A percentile compares a stretch with the other conserved stretches of the same genome.
phyloP scores from a whole-genome alignment of 345 rosid species.

The Citrus cavaleriei region DNA sequence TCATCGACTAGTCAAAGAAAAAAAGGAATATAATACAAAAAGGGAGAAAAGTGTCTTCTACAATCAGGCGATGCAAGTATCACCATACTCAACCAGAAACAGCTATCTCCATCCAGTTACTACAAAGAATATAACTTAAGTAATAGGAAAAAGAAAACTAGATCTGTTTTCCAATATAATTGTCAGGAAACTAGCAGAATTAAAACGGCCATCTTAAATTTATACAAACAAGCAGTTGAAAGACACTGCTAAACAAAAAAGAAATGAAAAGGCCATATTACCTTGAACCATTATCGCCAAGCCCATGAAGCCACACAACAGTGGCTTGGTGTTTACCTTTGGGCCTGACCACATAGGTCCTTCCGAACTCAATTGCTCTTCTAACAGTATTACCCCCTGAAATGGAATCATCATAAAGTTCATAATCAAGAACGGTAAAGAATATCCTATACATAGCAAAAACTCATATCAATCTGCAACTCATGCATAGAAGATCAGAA shows the following conservation, averaged over 20 bases:
- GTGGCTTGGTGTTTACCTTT: conserved; percentile 98
- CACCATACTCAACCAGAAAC: background rate
- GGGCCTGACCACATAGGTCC: conserved; percentile 90
- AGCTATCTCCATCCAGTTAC: background rate
- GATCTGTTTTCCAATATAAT: background rate
- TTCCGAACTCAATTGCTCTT: conserved; percentile 76
- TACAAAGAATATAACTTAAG: background rate
- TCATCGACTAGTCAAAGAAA: background rate
- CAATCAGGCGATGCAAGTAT: background rate
- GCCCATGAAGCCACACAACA: conserved; percentile 96
- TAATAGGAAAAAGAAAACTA: background rate
- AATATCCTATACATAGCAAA: background rate
- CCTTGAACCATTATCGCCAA: conserved; percentile 96
- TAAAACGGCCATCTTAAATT: background rate
- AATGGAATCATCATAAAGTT: background rate
- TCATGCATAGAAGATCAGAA: background rate
- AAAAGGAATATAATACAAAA: background rate
- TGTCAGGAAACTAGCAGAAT: background rate
- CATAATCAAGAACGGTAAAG: background rate
- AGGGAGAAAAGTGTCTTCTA: background rate
- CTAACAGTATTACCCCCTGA: conserved; percentile 49
- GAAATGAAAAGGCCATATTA: conserved; percentile 23
- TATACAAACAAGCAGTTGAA: background rate
- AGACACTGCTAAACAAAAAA: background rate
- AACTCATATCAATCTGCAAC: background rate